Conservation (phyloP, 257 asterid species). For the Nicotiana undulata region DNA sequence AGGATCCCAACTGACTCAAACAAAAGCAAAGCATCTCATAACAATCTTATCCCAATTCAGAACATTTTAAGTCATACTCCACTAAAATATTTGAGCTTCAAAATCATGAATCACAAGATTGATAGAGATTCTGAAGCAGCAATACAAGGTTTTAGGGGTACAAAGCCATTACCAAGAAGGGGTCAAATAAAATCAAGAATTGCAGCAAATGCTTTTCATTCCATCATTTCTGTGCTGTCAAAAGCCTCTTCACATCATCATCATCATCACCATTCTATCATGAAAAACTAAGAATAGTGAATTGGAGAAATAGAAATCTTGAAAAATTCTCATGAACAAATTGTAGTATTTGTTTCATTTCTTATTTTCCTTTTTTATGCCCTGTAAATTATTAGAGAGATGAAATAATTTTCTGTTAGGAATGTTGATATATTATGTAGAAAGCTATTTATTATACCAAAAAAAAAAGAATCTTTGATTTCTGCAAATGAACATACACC, state of each 20-base stretch:
- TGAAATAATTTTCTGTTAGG: neutral
- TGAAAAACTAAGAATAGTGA: conserved; percentile 5
- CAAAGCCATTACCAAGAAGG: conserved; percentile 32
- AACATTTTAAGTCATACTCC: neutral
- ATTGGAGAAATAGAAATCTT: neutral
- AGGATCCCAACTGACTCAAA: neutral
- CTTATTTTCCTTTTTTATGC: neutral
- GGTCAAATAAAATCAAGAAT: conserved; percentile 44
- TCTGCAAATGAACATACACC: neutral
- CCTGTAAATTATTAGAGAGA: neutral
- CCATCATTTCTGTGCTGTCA: conserved; percentile 27
- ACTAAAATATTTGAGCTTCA: neutral
- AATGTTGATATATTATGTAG: neutral
- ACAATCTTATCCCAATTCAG: neutral
- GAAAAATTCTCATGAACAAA: neutral
- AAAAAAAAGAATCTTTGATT: neutral
- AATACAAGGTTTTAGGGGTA: conserved; percentile 8
- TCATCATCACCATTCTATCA: neutral
- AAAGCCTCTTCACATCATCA: conserved; percentile 28
- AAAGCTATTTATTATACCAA: neutral
- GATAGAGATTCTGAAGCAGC: conserved; percentile 16
- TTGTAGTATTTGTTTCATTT: neutral
- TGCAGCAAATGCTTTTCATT: conserved; percentile 34
- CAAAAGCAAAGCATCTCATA: neutral
- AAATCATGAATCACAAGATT: conserved; percentile 18